Evolutionary conservation across 1,139 yeast species (phyloP).

Genomic region (Candida sp.): DNA sequence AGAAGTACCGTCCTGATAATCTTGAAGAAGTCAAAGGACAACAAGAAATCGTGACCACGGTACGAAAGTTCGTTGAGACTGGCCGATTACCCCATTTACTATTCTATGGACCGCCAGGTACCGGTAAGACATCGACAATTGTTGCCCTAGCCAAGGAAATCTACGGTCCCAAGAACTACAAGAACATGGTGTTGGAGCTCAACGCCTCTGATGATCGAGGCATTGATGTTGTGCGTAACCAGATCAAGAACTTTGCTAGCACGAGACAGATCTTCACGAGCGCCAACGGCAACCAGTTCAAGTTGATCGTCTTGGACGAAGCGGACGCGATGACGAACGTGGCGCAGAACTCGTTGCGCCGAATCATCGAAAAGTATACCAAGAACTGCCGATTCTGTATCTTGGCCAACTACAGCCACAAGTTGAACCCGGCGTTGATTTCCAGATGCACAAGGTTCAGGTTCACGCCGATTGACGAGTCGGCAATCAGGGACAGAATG

Average conservation of each 20-base stretch:
- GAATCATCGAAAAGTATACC: slow-evolving; percentile 93
- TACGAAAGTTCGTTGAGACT: slow-evolving; percentile 81
- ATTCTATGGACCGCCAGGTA: slow-evolving; percentile 98
- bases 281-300: slow-evolving; percentile 63
- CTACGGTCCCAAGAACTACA: slow-evolving; percentile 80
- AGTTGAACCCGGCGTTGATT: slow-evolving; percentile 90
- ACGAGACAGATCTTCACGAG: slow-evolving; percentile 83
- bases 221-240: slow-evolving; percentile 84
- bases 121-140: slow-evolving; percentile 96
- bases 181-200: slow-evolving; percentile 89
- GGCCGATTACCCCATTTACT: slow-evolving; percentile 88
- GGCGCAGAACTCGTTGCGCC: slow-evolving; percentile 90
- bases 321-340: slow-evolving; percentile 99
- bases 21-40: slow-evolving; percentile 94
- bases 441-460: slow-evolving; percentile 96
- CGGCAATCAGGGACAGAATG: slow-evolving; percentile 71
- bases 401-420: slow-evolving; percentile 95
- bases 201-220: slow-evolving; percentile 91
- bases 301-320: slow-evolving; percentile 91
- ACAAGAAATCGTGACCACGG: slow-evolving; percentile 79
- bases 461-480: slow-evolving; percentile 78
- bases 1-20: slow-evolving; percentile 88
- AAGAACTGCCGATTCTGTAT: slow-evolving; percentile 96
- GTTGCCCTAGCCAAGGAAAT: slow-evolving; percentile 89
- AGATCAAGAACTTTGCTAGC: slow-evolving; percentile 83